Evolutionary conservation across 441 rosid genomes (phyloP), one percentile per base, ranked within the genome.

Genomic region (Capsella rubella): DNA sequence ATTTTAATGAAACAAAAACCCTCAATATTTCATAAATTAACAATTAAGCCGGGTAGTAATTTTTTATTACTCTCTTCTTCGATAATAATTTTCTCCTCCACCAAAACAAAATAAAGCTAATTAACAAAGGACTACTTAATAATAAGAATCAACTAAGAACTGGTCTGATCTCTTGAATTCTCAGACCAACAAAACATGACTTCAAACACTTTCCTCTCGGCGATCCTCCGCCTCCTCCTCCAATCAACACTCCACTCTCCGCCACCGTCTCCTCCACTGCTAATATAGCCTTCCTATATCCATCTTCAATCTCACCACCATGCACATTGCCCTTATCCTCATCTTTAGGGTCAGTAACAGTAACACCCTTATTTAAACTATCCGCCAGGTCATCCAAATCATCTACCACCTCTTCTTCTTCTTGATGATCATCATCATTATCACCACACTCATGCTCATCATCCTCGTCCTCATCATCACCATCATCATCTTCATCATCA

Each of bases 151-250:
- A 90, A 73, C 84, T 80, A 40, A 80, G 89, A 46, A 91, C 87
- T 16, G 94, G 88, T 81, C 92, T 85, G 51, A 86, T 76, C 49
- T 88, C 81, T 40, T 83, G 87, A 27, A 88, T 79, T 37, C 84
- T 82, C 79, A 93, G 69, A 34, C 82, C 86, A 64, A 84, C 80
- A 69, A 85, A 84, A 70, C 83, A 87, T 5, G 87, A 59, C 32
- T 78, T 80, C 72, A 82, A 57, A 74, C 91, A 89, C 79, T 83
- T 88, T 43, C 86, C 86, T 32, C 69, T 78, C 25, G 73, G 80
- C 13, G 81, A 80, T 34, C 85, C 80, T 34, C 81, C 82, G 25
- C 64, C 53, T 18, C 77, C 13, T 39, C 42, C 42, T 39, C 42
- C 42, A 10, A 46, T 45, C 34, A 73, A n/a, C 6, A 53, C 35